These are phyloP conservation scores for Immersiella caudata DNA, from an alignment of 495 filamentous ascomycete species.

Conservation along the genomic window DNA sequence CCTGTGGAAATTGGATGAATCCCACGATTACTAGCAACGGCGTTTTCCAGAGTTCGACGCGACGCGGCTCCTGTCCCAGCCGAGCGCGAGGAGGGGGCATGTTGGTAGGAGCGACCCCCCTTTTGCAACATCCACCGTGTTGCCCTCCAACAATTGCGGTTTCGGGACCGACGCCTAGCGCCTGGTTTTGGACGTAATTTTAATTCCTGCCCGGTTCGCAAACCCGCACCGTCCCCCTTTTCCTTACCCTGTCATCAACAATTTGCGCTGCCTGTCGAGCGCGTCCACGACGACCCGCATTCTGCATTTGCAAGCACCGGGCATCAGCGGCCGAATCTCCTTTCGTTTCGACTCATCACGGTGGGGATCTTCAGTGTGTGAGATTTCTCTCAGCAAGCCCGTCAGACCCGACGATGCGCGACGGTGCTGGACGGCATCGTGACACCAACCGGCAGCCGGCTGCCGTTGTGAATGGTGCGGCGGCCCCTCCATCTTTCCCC, in stretches of 20 bases:
- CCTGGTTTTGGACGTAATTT: neutral
- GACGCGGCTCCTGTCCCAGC: neutral
- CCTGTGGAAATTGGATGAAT: slow-evolving; percentile 10
- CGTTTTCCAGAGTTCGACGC: neutral
- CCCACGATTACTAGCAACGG: neutral
- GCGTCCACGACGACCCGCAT: slow-evolving; percentile 5
- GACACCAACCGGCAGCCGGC: neutral
- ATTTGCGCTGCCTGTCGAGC: neutral
- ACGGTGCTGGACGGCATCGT: neutral
- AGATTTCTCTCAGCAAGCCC: neutral
- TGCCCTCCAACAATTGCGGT: neutral
- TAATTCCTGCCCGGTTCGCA: neutral
- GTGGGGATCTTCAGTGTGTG: neutral
- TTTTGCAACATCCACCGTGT: neutral
- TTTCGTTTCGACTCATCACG: neutral
- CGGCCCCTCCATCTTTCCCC: neutral
- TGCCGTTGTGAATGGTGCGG: neutral
- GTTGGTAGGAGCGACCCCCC: neutral
- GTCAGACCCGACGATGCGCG: neutral
- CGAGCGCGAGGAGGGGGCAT: neutral
- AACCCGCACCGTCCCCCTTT: neutral
- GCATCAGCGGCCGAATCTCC: neutral
- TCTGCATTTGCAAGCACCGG: neutral
- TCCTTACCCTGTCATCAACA: neutral
- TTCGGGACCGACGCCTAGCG: neutral